phyloP scores from a whole-genome alignment of 2,329 filamentous ascomycete genomes.

The Chrysoporthe austroafricana region DNA sequence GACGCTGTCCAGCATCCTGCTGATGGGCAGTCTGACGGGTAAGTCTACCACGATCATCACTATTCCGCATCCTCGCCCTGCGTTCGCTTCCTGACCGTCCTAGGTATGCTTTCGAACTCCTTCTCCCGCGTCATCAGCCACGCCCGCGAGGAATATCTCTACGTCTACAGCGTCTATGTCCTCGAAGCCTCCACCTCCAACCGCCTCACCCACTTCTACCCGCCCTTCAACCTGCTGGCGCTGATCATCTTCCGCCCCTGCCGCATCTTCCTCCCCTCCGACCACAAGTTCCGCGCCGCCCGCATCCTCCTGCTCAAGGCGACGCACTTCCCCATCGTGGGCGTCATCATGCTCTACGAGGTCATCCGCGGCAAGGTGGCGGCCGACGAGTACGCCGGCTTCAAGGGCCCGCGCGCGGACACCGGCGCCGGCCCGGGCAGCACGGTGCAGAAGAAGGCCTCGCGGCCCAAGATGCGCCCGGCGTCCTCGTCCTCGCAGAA shows the following conservation, averaged over 20 bases:
- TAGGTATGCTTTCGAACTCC: conserved; percentile 75
- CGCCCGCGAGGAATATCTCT: conserved; percentile 76
- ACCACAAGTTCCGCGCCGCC: conserved; percentile 60
- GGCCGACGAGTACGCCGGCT: conserved; percentile 51
- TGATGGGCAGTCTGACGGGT: conserved; percentile 74
- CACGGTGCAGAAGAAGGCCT: conserved; percentile 8
- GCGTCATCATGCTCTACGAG: conserved; percentile 71
- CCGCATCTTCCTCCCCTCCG: conserved; percentile 67
- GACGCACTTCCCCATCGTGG: conserved; percentile 70
- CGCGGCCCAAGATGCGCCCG: conserved; percentile 17
- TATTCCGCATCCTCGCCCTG: too few relatives aligned
- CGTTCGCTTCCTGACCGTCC: neutral
- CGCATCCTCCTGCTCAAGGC: conserved; percentile 66
- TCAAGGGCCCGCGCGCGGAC: conserved; percentile 48
- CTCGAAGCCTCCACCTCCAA: conserved; percentile 70
- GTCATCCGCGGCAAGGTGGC: conserved; percentile 46
- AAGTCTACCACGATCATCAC: neutral
- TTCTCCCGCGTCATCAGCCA: conserved; percentile 68
- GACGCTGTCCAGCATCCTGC: conserved; percentile 74
- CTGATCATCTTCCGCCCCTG: conserved; percentile 73
- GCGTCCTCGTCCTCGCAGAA: conserved; percentile 31
- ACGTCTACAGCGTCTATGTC: conserved; percentile 71
- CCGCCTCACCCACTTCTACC: conserved; percentile 70
- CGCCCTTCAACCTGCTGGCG: conserved; percentile 75
- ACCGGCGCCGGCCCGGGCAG: neutral